Base-by-base conservation (phyloP, 75 land plant species). In the Cryptomeria japonica region DNA sequence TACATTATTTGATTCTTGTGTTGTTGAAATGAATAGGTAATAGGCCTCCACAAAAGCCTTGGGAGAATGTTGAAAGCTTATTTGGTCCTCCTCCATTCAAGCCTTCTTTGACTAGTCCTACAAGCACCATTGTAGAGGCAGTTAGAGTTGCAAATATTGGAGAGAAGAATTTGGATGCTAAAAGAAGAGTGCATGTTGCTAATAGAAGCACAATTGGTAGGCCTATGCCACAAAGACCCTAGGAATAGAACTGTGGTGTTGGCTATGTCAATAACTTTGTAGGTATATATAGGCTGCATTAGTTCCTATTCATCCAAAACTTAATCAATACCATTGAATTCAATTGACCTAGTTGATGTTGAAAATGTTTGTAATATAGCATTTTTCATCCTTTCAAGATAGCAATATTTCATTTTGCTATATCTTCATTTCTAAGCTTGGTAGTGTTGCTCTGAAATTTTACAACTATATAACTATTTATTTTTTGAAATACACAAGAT, bases 81-180 rank as follows among this genome's bases (percentile, higher is more conserved):
- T 93, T 95, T 47, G 94, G 94, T 53, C 88, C 96, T 86, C 85
- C 91, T 37, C 96, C 96, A 41, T 95, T 95, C 73, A 94, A 87
- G 78, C 95, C 96, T 22, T 85, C 96, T 51, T 92, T 95, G 22
- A 25, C 91, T 85, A 95, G 96, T 18, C 90, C 85, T 53, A 95
- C 96, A 19, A 93, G 96, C 88, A 91, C 88, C 88, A 93, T 94
- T 28, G 91, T 94, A 46, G 96, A 93, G 87, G 90, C 92, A 34
- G 92, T 95, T 25, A 95, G 96, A 73, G 93, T 93, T n/a, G 93
- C 96, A 53, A 91, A 88, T 83, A 91, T 93, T 12, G 96, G 96
- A 47, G 96, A 95, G 87, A 87, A 91, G 56, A 91, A 91, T 86
- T 39, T 93, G 0, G 86, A 88, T 68, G 34, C 91, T 72, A 78